phyloP scores from a whole-genome alignment of 805 yeast genomes.

The Lipomyces lipofer region DNA sequence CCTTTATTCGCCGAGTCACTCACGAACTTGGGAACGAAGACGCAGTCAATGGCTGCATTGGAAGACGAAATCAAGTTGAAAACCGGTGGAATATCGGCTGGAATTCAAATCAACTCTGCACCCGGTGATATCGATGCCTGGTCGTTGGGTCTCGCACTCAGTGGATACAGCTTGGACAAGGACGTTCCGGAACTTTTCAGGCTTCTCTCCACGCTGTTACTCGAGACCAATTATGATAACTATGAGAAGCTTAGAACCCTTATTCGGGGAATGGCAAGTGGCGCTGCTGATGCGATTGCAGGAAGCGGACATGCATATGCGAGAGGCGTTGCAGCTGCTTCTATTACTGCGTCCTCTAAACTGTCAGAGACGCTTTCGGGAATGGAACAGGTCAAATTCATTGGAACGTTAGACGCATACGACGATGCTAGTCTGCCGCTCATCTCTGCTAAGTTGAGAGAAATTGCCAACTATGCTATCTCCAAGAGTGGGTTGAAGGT shows the following conservation, averaged over 20 bases:
- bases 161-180: slow-evolving; percentile 69
- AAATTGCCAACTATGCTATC: slow-evolving; percentile 34
- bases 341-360: slow-evolving; percentile 58
- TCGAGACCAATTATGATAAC: slow-evolving; percentile 64
- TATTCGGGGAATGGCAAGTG: slow-evolving; percentile 71
- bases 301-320: slow-evolving; percentile 90
- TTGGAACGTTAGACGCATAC: slow-evolving; percentile 56
- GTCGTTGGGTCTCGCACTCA: slow-evolving; percentile 52
- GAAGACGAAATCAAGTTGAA: slow-evolving; percentile 79
- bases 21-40: slow-evolving; percentile 81
- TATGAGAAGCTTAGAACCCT: slow-evolving; percentile 70
- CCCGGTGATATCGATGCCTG: slow-evolving; percentile 50
- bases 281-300: slow-evolving; percentile 75
- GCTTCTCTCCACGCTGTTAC: slow-evolving; percentile 67
- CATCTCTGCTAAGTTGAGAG: slow-evolving; percentile 61
- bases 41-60: slow-evolving; percentile 69
- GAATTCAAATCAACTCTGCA: slow-evolving; percentile 56
- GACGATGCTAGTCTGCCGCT: slow-evolving; percentile 54
- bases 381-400: slow-evolving; percentile 71
- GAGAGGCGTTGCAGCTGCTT: slow-evolving; percentile 62
- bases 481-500: slow-evolving; percentile 43
- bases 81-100: slow-evolving; percentile 83
- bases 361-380: slow-evolving; percentile 69
- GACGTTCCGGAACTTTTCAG: slow-evolving; percentile 62
- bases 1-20: slow-evolving; percentile 78